Base-by-base conservation (phyloP, 1,284 basidiomycete species). In the Trametes sp. region DNA sequence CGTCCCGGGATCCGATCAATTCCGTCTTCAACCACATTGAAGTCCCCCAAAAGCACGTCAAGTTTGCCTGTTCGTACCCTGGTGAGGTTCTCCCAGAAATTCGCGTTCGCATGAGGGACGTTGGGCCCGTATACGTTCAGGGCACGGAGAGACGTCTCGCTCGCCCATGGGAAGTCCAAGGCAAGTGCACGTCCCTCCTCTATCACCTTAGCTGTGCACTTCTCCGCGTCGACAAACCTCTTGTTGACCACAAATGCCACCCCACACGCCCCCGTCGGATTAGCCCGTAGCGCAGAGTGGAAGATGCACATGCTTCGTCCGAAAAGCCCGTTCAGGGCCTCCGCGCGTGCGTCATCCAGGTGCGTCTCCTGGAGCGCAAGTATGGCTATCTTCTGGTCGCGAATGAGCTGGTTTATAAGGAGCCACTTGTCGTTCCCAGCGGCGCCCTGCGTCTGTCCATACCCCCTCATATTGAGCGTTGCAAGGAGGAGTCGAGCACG, bases 321-420 rank as follows among this genome's bases (percentile, higher is more conserved):
- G 13, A 51, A 51, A 1, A 51, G 10, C 2, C 19, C 21, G 9
- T 26, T n/a, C 21, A 51, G 23, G 2, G 2, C 21, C 21, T 2
- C 21, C 2, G 13, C 21, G 2, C 49, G 4, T 13, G 35, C 31
- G 14, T 23, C 31, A 13, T 11, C 31, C 1, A 51, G 31, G 26
- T 51, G 49, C 21, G 49, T 36, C 16, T 51, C 49, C 16, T 51
- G 49, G 19, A 51, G 31, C 23, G 49, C 49, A 1, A 51, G 49
- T 10, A 51, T 10, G 2, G 19, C 29, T 11, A 51, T n/a, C 21
- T 23, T 35, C 31, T 51, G 6, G 9, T 51, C 49, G 2, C 31
- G 16, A 5, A 35, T 21, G 2, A 51, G 31, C 21, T 51, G 49
- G 19, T 51, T 51, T 2, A 51, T 23, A 1, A 35, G 19, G 21